These are phyloP conservation scores for Pascua sp. DNA, from an alignment of 1,284 basidiomycete species.

Conservation along the genomic window DNA sequence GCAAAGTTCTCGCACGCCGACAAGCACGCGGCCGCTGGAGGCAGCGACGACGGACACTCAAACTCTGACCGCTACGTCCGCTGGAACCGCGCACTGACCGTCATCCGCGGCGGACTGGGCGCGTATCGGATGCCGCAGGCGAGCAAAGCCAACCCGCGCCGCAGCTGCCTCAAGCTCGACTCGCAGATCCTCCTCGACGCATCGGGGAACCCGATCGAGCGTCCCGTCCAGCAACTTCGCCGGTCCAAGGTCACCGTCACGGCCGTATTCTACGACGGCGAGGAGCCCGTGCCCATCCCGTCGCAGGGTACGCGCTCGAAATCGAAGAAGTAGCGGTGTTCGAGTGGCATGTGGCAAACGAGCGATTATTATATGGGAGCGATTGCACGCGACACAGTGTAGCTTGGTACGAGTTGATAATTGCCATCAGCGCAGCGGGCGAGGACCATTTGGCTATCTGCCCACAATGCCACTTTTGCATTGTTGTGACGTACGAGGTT, in stretches of 20 bases:
- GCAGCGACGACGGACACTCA: slow-evolving; percentile 20
- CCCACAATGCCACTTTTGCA: too few species aligned
- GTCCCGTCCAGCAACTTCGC: slow-evolving; percentile 61
- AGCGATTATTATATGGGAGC: too few species aligned
- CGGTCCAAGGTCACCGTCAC: slow-evolving; percentile 68
- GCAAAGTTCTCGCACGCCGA: slow-evolving; percentile 40
- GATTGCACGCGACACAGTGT: too few species aligned
- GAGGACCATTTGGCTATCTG: too few species aligned
- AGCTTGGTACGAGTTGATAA: too few species aligned
- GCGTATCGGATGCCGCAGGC: slow-evolving; percentile 35
- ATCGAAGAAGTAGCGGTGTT: too few species aligned
- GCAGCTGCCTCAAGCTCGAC: slow-evolving; percentile 4
- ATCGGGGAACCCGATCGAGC: slow-evolving; percentile 66
- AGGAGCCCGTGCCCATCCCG: slow-evolving; percentile 46
- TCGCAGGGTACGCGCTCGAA: neutral
- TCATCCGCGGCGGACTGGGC: slow-evolving; percentile 26
- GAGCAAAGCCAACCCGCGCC: neutral
- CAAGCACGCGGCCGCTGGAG: too few species aligned
- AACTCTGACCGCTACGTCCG: slow-evolving; percentile 53
- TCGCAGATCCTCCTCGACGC: slow-evolving; percentile 65
- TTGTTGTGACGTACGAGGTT: too few species aligned
- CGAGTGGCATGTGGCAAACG: too few species aligned
- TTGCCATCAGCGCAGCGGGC: too few species aligned
- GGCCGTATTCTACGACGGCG: slow-evolving; percentile 77
- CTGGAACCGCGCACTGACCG: slow-evolving; percentile 67